phyloP scores from a whole-genome alignment of 1,284 basidiomycete genomes.

The Moniliophthora roreri region DNA sequence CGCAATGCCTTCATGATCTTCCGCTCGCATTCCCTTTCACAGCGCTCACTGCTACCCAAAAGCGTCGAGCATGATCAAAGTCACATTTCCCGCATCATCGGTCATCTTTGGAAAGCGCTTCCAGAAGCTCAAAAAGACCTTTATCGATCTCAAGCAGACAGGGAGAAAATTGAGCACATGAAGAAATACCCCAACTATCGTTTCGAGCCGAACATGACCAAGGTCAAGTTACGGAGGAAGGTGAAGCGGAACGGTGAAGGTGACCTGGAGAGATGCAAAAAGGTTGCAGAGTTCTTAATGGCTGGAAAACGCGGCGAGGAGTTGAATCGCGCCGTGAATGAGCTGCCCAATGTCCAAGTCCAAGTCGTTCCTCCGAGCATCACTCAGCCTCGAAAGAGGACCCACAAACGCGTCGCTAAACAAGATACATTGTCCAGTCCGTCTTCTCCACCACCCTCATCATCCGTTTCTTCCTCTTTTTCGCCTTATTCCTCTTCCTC shows the following conservation, averaged over 20 bases:
- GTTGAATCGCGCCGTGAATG: conserved; percentile 45
- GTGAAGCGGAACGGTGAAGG: conserved; percentile 49
- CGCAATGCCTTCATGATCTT: conserved; percentile 87
- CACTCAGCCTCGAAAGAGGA: background rate
- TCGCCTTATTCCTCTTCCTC: background rate
- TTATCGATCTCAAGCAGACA: conserved; percentile 53
- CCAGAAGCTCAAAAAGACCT: conserved; percentile 43
- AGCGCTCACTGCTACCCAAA: conserved; percentile 35
- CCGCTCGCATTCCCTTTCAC: conserved; percentile 66
- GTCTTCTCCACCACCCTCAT: background rate
- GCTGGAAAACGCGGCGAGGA: conserved; percentile 53
- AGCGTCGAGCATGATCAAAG: conserved; percentile 53
- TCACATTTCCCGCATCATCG: conserved; percentile 59
- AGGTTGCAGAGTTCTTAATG: conserved; percentile 53
- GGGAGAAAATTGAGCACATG: conserved; percentile 59
- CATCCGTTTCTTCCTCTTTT: background rate
- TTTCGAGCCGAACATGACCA: conserved; percentile 47
- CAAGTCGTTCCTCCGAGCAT: background rate
- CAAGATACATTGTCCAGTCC: background rate
- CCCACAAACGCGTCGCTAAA: background rate
- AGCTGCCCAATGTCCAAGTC: background rate
- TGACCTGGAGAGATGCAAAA: conserved; percentile 48
- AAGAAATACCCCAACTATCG: conserved; percentile 55
- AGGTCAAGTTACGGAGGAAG: conserved; percentile 45
- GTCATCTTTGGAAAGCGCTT: conserved; percentile 51